Evolutionary conservation across 345 rosid species (phyloP), one percentile per base, ranked within the genome.

Genomic region (Boechera divaricarpa): DNA sequence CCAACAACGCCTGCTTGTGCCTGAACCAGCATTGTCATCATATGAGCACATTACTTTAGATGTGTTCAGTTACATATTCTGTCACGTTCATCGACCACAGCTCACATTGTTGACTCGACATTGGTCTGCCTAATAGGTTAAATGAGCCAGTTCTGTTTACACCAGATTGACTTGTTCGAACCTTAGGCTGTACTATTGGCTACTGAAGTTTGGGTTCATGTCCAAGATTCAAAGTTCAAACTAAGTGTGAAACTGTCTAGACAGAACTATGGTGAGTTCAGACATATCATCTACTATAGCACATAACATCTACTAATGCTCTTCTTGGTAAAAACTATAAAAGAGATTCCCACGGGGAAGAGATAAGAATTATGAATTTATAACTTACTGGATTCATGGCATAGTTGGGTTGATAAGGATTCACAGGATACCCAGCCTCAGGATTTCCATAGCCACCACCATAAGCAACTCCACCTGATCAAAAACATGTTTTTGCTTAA

Each of bases 341-440:
- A 29, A 51, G 38, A 39, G 60, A 38, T 2, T 29, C 54, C 63
- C 12, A 59, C 1, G 16, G 13, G 55, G 13, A 10, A 51, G 10
- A 13, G 21, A 57, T 41, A 42, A 55, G 55, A 36, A n/a, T 8
- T 38, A 2, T 3, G 10, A 49, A n/a, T 6, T 21, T 69, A 54
- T 5, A 72, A 86, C 98, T 90, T 86, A 91, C 98, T 56, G 91
- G 90, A 86, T 88, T 87, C 87, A 88, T 81, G 83, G 82, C 87
- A 80, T 90, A 94, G 82, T 80, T 86, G 42, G 78, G 82, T 63
- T 86, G 92, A 82, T 87, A 91, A 59, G 87, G 84, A 78, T 87
- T 85, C 51, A 77, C 91, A 47, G 84, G 63, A 84, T 88, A 91
- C 66, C 82, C 90, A 69, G 88, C 82, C 83, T 94, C 97, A 44